Conservation (phyloP, 2,329 filamentous ascomycete species). For the Phialemoniopsis sp. region DNA sequence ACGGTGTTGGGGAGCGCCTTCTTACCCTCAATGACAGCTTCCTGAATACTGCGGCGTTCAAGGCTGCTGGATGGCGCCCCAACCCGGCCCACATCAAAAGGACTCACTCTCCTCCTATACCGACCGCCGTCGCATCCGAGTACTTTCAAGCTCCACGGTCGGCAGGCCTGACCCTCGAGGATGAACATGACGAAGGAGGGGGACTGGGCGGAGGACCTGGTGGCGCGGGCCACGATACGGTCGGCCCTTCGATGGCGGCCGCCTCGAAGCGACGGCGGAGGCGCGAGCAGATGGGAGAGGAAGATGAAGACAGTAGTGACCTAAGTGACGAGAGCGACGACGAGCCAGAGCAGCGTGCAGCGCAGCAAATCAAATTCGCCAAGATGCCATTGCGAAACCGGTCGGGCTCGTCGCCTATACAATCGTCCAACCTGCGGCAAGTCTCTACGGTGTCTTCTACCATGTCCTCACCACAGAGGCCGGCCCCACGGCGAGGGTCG, state of each 20-base stretch:
- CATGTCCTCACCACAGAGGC: conserved; percentile 39
- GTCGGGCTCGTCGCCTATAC: conserved; percentile 83
- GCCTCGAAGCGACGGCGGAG: conserved; percentile 54
- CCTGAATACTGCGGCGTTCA: conserved; percentile 76
- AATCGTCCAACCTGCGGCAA: conserved; percentile 59
- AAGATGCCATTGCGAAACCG: conserved; percentile 90
- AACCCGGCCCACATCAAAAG: conserved; percentile 74
- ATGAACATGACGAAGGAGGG: conserved; percentile 68
- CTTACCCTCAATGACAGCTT: conserved; percentile 78
- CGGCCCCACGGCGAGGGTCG: conserved; percentile 58
- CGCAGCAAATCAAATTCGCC: conserved; percentile 89
- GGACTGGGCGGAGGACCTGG: conserved; percentile 55
- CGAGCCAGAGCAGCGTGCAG: conserved; percentile 66
- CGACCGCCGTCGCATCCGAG: conserved; percentile 75
- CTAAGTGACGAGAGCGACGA: conserved; percentile 82
- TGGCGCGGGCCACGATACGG: conserved; percentile 57
- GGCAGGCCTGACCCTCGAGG: conserved; percentile 60
- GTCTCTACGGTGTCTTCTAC: conserved; percentile 38
- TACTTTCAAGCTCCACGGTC: conserved; percentile 73
- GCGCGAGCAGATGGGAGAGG: conserved; percentile 71
- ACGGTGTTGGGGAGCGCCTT: conserved; percentile 79
- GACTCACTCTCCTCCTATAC: conserved; percentile 82
- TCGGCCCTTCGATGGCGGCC: conserved; percentile 63
- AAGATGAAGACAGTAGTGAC: conserved; percentile 83
- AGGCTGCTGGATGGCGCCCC: conserved; percentile 74